Base-by-base conservation (phyloP, 495 filamentous ascomycete genomes). In the Physcia stellaris region DNA sequence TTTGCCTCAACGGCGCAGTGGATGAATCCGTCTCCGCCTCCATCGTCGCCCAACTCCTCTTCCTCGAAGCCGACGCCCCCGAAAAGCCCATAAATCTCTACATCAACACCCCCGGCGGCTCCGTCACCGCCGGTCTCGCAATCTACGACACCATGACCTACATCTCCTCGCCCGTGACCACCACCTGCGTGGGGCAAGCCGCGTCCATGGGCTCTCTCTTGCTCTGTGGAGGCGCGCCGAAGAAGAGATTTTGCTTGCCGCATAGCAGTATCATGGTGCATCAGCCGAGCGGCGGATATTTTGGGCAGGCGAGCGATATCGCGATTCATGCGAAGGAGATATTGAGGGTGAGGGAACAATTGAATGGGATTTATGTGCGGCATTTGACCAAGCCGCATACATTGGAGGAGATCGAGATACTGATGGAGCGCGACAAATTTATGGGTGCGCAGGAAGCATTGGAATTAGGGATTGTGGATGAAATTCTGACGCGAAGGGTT, bases 121-220 rank as follows among this genome's bases (percentile, higher is more conserved):
- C 80, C n/a, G 90, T 98, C 27, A 95, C 88, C 37, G 86, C 84
- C 0, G 79, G 90, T 4, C 71, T 98, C 21, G 87, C 90, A 32
- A 95, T 98, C 54, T 98, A 98, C 67, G 90, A 98, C 58, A 96
- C 92, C 35, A 98, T 98, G 88, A 78, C 79, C 43, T 98, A 96
- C 62, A 96, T 98, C 60, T 75, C 75, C 43, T 81, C 82, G 4
- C 84, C 90, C 7, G 85, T 96, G 4, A 80, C 77, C 29, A 98
- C 90, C 2, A 93, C 96, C 45, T 96, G 92, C 56, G 70, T 96
- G 17, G 90, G 90, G 4, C 86, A 92, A 56, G 90, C 90, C 0
- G 88, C 90, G 3, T 85, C 79, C 15, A 98, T 98, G 90, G 90
- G 88, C 35, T 84, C 79, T 2, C 67, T 95, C 16, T 69, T 98